Evolutionary conservation across 305 asterid genomes (phyloP).

Genomic region (Fraxinus baroniana): DNA sequence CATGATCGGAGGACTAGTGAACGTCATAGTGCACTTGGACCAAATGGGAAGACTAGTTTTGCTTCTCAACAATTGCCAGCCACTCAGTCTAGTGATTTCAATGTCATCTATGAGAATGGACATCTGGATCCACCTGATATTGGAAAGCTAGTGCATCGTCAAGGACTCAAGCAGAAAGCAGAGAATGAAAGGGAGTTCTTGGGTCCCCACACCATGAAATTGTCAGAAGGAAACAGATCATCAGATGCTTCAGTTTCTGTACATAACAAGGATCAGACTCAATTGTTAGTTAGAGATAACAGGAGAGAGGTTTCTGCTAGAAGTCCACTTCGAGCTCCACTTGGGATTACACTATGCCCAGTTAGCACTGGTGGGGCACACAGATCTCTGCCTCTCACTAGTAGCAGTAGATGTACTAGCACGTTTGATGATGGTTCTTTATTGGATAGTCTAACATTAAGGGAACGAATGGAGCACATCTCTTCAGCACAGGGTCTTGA

Average conservation of each 20-base stretch:
- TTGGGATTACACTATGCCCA: constrained; percentile 71
- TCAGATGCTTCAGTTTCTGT: constrained; percentile 49
- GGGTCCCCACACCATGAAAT: constrained; percentile 20
- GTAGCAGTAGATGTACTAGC: constrained; percentile 44
- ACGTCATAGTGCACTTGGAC: constrained; percentile 61
- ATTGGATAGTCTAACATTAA: constrained; percentile 52
- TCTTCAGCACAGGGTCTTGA: constrained; percentile 62
- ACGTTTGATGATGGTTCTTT: constrained; percentile 43
- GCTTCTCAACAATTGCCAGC: constrained; percentile 34
- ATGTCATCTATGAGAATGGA: constrained; percentile 52
- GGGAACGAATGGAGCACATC: constrained; percentile 77
- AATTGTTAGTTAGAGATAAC: constrained; percentile 41
- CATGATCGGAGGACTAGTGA: constrained; percentile 59
- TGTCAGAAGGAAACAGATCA: constrained; percentile 38
- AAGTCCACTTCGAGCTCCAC: constrained; percentile 78
- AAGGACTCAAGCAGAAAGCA: constrained; percentile 35
- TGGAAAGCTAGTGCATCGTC: constrained; percentile 29
- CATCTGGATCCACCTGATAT: constrained; percentile 39
- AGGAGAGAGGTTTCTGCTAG: constrained; percentile 48
- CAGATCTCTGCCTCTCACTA: constrained; percentile 45
- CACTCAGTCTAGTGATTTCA: constrained; percentile 41
- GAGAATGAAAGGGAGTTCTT: constrained; percentile 34
- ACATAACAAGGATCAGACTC: constrained; percentile 40
- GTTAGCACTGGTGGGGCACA: constrained; percentile 66
- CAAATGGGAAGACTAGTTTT: constrained; percentile 50